These are phyloP conservation scores for Magnolia changhungtana DNA, from an alignment of 164 flowering plant species.

Conservation along the genomic window DNA sequence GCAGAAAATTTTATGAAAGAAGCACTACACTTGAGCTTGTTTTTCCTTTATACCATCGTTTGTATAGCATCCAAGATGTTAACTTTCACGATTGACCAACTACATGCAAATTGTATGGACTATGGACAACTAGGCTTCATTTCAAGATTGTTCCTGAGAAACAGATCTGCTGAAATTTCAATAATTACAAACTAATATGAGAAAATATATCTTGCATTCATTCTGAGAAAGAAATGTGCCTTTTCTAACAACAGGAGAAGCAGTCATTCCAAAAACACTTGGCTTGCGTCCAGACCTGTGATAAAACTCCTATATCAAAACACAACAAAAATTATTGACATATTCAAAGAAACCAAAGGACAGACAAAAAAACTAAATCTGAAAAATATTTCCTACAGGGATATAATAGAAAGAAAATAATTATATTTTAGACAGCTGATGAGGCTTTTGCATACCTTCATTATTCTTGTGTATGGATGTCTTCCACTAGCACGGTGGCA, in stretches of 20 bases:
- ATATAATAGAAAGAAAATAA: not conserved
- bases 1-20: too few relatives aligned
- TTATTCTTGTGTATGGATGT: conserved; percentile 79
- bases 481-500: conserved; percentile 80
- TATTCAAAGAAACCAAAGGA: not conserved
- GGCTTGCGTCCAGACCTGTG: conserved; percentile 54
- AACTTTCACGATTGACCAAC: not conserved
- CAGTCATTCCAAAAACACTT: conserved; percentile 91
- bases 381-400: not conserved
- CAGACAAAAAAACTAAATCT: not conserved
- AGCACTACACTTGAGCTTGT: too few relatives aligned
- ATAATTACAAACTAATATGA: not conserved
- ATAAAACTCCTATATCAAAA: conserved; percentile 67
- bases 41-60: too few relatives aligned
- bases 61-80: too few relatives aligned
- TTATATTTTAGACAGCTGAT: not conserved
- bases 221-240: conserved; percentile 35
- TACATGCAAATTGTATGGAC: not conserved
- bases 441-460: conserved; percentile 54
- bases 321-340: conserved; percentile 3
- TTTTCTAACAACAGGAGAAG: conserved; percentile 70
- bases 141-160: not conserved
- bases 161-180: not conserved
- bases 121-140: not conserved
- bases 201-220: not conserved